Evolutionary conservation across 2,329 filamentous ascomycete species (phyloP).

Genomic region (Chaetomiaceae sp.): DNA sequence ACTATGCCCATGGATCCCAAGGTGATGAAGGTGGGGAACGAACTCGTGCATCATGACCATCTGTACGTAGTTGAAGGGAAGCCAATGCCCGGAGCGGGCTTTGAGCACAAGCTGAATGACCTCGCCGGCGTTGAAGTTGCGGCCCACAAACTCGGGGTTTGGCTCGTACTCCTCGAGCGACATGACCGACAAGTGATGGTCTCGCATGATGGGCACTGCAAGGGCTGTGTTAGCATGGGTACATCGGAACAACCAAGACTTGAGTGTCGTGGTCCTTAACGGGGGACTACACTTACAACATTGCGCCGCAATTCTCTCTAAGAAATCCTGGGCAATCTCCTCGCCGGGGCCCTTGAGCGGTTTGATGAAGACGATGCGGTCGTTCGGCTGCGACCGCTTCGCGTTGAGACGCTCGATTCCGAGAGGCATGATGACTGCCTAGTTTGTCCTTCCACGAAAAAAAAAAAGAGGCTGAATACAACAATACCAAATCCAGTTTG

Average conservation of each 20-base stretch:
- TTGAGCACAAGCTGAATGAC: slow-evolving; percentile 80
- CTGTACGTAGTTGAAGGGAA: slow-evolving; percentile 78
- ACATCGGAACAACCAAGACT: too few relatives aligned
- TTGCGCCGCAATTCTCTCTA: slow-evolving; percentile 75
- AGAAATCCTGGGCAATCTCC: slow-evolving; percentile 60
- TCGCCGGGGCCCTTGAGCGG: slow-evolving; percentile 63
- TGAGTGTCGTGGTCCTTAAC: too few relatives aligned
- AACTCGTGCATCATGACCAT: slow-evolving; percentile 93
- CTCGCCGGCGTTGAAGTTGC: slow-evolving; percentile 87
- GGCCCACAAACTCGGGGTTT: slow-evolving; percentile 77
- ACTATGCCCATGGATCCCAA: neutral
- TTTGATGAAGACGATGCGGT: slow-evolving; percentile 80
- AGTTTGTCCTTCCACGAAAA: neutral
- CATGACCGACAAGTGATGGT: slow-evolving; percentile 59
- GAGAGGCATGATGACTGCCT: slow-evolving; percentile 56
- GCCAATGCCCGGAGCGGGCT: slow-evolving; percentile 62
- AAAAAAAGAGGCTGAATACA: too few relatives aligned
- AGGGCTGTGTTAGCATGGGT: neutral
- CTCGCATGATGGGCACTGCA: slow-evolving; percentile 63
- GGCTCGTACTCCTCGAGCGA: slow-evolving; percentile 76
- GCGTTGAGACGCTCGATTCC: slow-evolving; percentile 77
- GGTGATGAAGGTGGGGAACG: slow-evolving; percentile 19
- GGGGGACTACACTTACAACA: slow-evolving; percentile 47
- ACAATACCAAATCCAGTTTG: too few relatives aligned
- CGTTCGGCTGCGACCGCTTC: slow-evolving; percentile 68